Percentiles rank a stretch among this genome's conserved stretches.
These are phyloP conservation scores for Magnusiomyces clavatus DNA, from an alignment of 1,139 yeast genomes.

Conservation along the genomic window DNA sequence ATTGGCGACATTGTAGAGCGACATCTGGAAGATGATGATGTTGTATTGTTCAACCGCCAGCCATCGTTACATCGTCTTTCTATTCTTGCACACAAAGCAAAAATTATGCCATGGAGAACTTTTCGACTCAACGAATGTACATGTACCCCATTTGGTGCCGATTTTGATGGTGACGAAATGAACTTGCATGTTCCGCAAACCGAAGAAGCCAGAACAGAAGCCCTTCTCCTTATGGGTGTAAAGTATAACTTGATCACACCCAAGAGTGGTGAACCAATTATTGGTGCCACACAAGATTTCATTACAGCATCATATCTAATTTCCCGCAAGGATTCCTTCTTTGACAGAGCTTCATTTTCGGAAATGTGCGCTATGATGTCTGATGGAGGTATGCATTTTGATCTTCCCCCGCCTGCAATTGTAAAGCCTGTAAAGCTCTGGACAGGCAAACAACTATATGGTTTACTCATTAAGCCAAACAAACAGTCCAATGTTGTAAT, in stretches of 20 bases:
- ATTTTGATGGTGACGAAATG: conserved; percentile 99
- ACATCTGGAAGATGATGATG: conserved; percentile 94
- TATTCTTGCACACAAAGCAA: conserved; percentile 91
- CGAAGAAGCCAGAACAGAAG: conserved; percentile 98
- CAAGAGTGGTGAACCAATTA: conserved; percentile 96
- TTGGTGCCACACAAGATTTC: conserved; percentile 99
- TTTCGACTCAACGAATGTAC: conserved; percentile 97
- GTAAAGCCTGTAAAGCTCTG: conserved; percentile 82
- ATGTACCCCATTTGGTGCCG: conserved; percentile 98
- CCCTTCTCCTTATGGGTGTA: conserved; percentile 96
- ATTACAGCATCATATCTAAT: conserved; percentile 92
- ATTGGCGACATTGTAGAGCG: conserved; percentile 96
- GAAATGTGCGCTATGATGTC: conserved; percentile 93
- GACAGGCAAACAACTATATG: conserved; percentile 97
- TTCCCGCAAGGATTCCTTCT: conserved; percentile 88
- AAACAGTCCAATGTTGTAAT: conserved; percentile 66
- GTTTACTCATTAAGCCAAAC: conserved; percentile 80
- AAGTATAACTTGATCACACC: conserved; percentile 92
- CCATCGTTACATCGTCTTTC: conserved; percentile 95
- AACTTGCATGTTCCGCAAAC: conserved; percentile 98
- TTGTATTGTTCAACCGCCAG: conserved; percentile 93
- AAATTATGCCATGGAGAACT: conserved; percentile 96
- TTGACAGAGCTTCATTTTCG: conserved; percentile 75
- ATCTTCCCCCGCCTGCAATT: conserved; percentile 91
- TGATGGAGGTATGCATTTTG: conserved; percentile 81